phyloP scores from a whole-genome alignment of 441 rosid species.

The Brassica hybrid region DNA sequence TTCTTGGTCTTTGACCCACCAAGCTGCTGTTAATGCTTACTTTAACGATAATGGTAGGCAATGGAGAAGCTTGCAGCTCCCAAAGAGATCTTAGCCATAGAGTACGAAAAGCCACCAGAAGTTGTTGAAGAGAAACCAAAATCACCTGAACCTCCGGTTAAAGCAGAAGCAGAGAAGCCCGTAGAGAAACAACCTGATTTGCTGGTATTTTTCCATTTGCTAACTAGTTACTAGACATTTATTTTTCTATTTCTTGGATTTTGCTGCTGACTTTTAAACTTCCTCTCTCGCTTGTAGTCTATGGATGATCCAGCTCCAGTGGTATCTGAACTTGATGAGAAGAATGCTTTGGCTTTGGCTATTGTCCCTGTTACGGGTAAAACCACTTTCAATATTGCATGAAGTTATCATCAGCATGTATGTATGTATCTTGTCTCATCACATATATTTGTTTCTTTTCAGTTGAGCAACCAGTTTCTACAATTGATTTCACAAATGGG shows the following conservation, averaged over 20 bases:
- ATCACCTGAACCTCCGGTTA: conserved; percentile 64
- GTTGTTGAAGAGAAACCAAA: conserved; percentile 49
- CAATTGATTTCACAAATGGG: conserved; percentile 52
- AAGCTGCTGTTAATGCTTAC: too few relatives aligned
- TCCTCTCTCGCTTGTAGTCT: conserved; percentile 49
- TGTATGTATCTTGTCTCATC: neutral
- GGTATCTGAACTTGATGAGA: conserved; percentile 77
- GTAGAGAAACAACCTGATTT: conserved; percentile 78
- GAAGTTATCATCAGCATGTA: neutral
- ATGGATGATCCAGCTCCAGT: conserved; percentile 76
- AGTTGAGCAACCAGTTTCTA: conserved; percentile 62
- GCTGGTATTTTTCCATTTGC: conserved; percentile 56
- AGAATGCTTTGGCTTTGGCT: conserved; percentile 91
- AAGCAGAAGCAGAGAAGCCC: conserved; percentile 49
- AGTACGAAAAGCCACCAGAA: conserved; percentile 60
- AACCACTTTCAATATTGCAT: neutral
- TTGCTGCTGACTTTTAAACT: conserved; percentile 8
- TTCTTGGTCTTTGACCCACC: too few relatives aligned
- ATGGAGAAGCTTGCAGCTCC: conserved; percentile 67
- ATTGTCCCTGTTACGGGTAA: conserved; percentile 75
- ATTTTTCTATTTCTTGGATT: conserved; percentile 9
- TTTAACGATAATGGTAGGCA: too few relatives aligned
- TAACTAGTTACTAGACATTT: neutral
- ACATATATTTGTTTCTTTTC: conserved; percentile 39
- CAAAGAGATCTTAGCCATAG: conserved; percentile 82